These are phyloP conservation scores for Durotheca rogersii DNA, from an alignment of 495 filamentous ascomycete species.

Conservation along the genomic window DNA sequence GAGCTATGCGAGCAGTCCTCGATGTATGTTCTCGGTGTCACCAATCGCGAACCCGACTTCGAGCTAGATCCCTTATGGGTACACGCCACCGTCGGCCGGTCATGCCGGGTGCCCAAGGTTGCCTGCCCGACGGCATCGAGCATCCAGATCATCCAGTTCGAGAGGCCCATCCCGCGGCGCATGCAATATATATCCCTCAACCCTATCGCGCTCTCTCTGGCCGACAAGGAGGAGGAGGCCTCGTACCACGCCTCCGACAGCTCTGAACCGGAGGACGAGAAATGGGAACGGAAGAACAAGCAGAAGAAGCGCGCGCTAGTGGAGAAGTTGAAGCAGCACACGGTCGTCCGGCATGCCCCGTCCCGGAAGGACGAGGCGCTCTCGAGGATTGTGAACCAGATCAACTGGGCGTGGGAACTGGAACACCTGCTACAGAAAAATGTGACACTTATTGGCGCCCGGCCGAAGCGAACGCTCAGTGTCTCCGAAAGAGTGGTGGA, in stretches of 20 bases:
- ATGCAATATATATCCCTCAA: constrained; percentile 97
- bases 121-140: constrained; percentile 66
- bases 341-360: constrained; percentile 69
- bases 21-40: constrained; percentile 81
- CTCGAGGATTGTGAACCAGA: constrained; percentile 82
- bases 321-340: constrained; percentile 89
- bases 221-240: constrained; percentile 62
- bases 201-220: constrained; percentile 85
- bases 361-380: constrained; percentile 83
- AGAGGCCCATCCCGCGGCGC: constrained; percentile 76
- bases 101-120: constrained; percentile 64
- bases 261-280: constrained; percentile 63
- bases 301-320: constrained; percentile 62
- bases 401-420: constrained; percentile 94
- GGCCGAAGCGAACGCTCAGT: constrained; percentile 80
- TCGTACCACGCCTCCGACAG: constrained; percentile 42
- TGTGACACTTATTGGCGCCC: constrained; percentile 73
- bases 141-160: constrained; percentile 85
- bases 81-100: constrained; percentile 59
- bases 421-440: constrained; percentile 83
- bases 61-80: constrained; percentile 71
- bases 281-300: constrained; percentile 54
- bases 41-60: constrained; percentile 58
- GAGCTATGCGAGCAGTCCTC: constrained; percentile 77
- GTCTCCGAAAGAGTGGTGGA: constrained; percentile 95